A percentile compares a stretch with the other conserved stretches of the same genome.
phyloP scores from a whole-genome alignment of 108 stramenopile species.

The Pseudonitzschia pungens region DNA sequence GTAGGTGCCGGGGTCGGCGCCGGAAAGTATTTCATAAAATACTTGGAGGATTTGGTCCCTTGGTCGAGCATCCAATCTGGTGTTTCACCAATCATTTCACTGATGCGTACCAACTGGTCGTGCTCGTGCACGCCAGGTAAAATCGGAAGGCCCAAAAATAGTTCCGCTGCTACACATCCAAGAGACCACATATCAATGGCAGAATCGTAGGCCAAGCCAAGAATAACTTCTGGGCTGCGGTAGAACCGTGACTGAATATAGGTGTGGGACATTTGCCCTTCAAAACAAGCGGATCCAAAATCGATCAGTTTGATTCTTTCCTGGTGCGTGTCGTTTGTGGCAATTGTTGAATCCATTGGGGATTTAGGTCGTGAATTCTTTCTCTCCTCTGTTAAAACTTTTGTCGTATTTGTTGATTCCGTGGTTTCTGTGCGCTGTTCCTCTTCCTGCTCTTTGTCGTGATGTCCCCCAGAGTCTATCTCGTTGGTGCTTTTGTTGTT shows the following conservation, averaged over 20 bases:
- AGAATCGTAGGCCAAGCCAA: conserved; percentile 92
- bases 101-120: conserved; percentile 93
- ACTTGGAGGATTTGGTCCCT: conserved; percentile 70
- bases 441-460: conserved; percentile 9
- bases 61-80: conserved; percentile 91
- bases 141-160: conserved; percentile 94
- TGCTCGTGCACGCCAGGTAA: conserved; percentile 95
- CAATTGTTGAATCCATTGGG: neutral
- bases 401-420: neutral
- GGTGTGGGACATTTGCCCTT: conserved; percentile 83
- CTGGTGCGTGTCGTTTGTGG: conserved; percentile 29
- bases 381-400: neutral
- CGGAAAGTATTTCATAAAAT: conserved; percentile 48
- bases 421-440: neutral
- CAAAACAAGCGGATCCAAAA: conserved; percentile 96
- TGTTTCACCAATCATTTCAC: conserved; percentile 87
- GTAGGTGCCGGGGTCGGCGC: conserved; percentile 6
- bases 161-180: conserved; percentile 95
- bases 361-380: neutral
- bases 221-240: conserved; percentile 95
- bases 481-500: neutral
- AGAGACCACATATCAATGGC: conserved; percentile 98
- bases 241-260: conserved; percentile 99
- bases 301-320: conserved; percentile 90
- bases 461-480: neutral